Evolutionary conservation across 169 alveolate genomes (phyloP), one percentile per base, ranked within the genome.

Genomic region (Besnoitia besnoiti): DNA sequence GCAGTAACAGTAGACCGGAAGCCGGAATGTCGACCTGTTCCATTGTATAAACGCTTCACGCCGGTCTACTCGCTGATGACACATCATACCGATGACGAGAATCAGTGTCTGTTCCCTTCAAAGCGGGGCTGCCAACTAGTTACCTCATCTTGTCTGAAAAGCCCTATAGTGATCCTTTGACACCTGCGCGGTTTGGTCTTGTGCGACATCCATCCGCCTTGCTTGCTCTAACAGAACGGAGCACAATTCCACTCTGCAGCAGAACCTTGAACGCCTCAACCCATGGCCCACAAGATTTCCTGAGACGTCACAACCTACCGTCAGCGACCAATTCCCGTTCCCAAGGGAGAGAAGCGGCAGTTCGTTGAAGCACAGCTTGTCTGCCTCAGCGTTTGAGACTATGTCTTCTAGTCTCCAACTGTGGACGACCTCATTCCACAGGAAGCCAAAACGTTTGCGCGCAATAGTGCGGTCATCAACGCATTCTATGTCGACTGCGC

Each of bases 401-500:
- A 91, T 82, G 49, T 91, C 94, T 84, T 91, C 94, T 27, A 76
- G 61, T 55, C 94, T 88, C 94, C 94, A 91, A 40, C 91, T 84
- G 77, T 84, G 82, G 27, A 91, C 61, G 55, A 91, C 89, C 91
- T 91, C 94, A 42, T 91, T 91, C 94, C 94, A 91, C 21, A 91
- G 14, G 49, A 91, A 91, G 39, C 94, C 94, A 40, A 91, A 91
- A 35, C 94, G 85, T 49, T 84, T 90, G 47, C 85, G 79, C 55
- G 91, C 94, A 4, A 47, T 51, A 3, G 87, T n/a, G 5, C 61
- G 50, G 37, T 77, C 87, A 40, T 77, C 87, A 39, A 77, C 61
- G 40, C 12, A 10, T 40, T 77, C 61, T 33, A 51, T 8, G 47
- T 0, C 30, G 61, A 77, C 47, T 10, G 59, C 61, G 27, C 87